Conservation (phyloP, 208 protist species). For the Leishmania major region DNA sequence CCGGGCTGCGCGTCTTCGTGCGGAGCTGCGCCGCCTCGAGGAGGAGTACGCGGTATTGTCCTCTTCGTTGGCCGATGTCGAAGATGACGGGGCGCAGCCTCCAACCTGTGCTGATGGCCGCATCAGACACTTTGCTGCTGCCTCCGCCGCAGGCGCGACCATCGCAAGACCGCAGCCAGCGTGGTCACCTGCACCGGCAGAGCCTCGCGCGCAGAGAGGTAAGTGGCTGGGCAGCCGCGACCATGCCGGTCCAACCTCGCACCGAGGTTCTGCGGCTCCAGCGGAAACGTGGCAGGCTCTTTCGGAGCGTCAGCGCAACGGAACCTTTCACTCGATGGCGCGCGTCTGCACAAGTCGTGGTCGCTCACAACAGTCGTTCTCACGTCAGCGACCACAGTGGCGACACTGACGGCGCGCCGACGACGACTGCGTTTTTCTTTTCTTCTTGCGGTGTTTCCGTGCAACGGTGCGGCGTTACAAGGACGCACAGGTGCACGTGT, state of each 20-base stretch:
- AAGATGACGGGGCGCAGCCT: neutral
- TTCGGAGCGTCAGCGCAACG: constrained; percentile 22
- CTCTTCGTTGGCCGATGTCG: neutral
- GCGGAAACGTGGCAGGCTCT: constrained; percentile 25
- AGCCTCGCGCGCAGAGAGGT: neutral
- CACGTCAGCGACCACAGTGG: neutral
- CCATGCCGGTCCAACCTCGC: neutral
- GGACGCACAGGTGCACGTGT: neutral
- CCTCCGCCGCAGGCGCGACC: neutral
- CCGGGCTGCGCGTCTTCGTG: constrained; percentile 13
- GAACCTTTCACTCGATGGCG: neutral
- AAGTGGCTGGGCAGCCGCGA: neutral
- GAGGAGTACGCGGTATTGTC: constrained; percentile 10
- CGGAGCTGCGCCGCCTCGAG: constrained; percentile 21
- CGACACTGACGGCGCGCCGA: neutral
- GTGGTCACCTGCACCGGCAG: neutral
- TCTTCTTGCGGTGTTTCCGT: neutral
- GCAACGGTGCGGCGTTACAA: neutral
- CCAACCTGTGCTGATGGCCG: neutral
- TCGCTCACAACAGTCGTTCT: neutral
- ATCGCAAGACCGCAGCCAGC: neutral
- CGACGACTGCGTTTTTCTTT: neutral
- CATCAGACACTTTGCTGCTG: neutral
- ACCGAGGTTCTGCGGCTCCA: neutral
- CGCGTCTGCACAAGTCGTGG: constrained; percentile 5